Base-by-base conservation (phyloP, 257 asterid genomes). In the Linaria vulgaris region DNA sequence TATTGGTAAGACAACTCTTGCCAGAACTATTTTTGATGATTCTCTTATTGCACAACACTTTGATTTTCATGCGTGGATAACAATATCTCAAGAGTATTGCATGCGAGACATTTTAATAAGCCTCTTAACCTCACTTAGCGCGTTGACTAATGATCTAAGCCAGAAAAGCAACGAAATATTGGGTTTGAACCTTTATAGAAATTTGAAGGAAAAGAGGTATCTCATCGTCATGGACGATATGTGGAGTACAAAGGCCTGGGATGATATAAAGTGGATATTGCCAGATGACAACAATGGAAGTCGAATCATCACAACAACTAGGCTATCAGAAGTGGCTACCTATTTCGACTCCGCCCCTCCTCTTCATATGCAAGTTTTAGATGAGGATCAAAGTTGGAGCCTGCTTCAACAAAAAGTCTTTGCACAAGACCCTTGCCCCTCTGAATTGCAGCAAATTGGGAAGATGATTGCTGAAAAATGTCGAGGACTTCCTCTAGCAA, bases 221-320 rank as follows among this genome's bases (percentile, higher is more conserved):
- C 55, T 73, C 13, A 56, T 68, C 13, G 63, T 73, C 1, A 5
- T 73, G 46, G 74, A 73, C 46, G 74, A 67, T 34, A 9, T 61
- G 6, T 62, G 74, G 78, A 41, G 56, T 12, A 55, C 9, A 1
- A 20, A 44, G 2, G 49, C 37, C 1, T 73, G 70, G 78, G 64
- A 68, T 41, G 56, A 44, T 0, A 54, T 72, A 4, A 60, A 14
- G 10, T 45, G 53, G 41, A 21, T 61, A 20, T 60, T 72, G 17
- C 73, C 77, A 1, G 4, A 5, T 9, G 51, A 21, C 1, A 4
- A 24, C 0, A 24, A 52, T 4, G 64, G 72, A 45, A 73, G 78
- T 21, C 69, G 66, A 30, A 14, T 73, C 19, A 2, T 72, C 19
- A n/a, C 67, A 21, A 73, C 78, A 12, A 73, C 55, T 38, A 38